These are phyloP conservation scores for Diphasiastrum complanatum DNA, from an alignment of 83 land plant species.

Conservation along the genomic window DNA sequence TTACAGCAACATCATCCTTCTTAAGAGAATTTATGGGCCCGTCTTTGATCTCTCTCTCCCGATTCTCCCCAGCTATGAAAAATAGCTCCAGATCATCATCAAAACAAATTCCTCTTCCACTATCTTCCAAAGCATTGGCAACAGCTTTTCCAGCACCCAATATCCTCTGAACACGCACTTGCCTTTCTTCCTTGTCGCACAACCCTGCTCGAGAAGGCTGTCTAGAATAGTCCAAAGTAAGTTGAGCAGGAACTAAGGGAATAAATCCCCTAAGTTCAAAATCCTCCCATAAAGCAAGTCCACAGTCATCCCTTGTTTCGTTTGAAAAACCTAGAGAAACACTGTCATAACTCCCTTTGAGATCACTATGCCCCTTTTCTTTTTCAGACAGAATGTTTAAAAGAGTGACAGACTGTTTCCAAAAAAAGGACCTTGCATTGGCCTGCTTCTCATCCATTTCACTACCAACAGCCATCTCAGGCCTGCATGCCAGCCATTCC, in stretches of 20 bases:
- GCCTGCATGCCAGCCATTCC: constrained; percentile 84
- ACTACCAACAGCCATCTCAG: constrained; percentile 52
- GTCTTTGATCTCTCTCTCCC: constrained; percentile 4
- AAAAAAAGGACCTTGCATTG: constrained; percentile 52
- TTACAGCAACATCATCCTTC: too few relatives aligned
- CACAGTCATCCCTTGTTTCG: constrained; percentile 43
- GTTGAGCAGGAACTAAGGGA: constrained; percentile 69
- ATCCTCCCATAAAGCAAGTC: constrained; percentile 79
- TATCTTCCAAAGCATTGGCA: constrained; percentile 42
- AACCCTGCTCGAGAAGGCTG: constrained; percentile 34
- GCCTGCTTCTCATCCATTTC: constrained; percentile 67
- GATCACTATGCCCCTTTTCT: neutral
- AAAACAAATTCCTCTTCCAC: constrained; percentile 43
- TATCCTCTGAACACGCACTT: constrained; percentile 58
- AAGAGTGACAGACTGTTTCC: constrained; percentile 57
- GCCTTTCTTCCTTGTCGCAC: constrained; percentile 42
- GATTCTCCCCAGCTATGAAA: constrained; percentile 39
- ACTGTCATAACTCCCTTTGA: constrained; percentile 22
- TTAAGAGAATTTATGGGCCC: too few relatives aligned
- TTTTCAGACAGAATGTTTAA: constrained; percentile 40
- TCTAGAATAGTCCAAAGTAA: constrained; percentile 64
- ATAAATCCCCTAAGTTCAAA: constrained; percentile 77
- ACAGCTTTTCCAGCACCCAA: constrained; percentile 68
- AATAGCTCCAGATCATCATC: constrained; percentile 55
- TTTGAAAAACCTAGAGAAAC: constrained; percentile 31